Evolutionary conservation across 1,284 basidiomycete species (phyloP), one percentile per base, ranked within the genome.

Genomic region (Tylopilus orsonianus): DNA sequence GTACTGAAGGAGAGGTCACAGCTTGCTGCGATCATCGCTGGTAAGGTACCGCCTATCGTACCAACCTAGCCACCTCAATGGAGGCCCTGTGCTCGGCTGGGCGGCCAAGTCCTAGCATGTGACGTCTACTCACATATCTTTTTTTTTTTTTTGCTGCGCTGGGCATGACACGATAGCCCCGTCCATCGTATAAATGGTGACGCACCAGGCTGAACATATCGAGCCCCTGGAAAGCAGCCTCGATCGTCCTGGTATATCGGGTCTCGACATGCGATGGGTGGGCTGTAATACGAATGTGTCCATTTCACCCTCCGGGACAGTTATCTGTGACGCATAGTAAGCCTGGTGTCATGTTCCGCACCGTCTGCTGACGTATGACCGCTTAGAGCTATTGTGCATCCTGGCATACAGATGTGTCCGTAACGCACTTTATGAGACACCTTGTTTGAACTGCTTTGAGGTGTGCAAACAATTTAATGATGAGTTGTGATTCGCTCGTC

Each of bases 231-330:
- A 36, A 19, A 22, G 24, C 37, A 13, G 34, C 22, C n/a, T 14
- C 12, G 35, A 22, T 22, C 13, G 18, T 22, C 35, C 20, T n/a
- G n/a, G n/a, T n/a, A n/a, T n/a, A n/a, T n/a, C n/a, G n/a, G n/a
- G n/a, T n/a, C n/a, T 22, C 37, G 22, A 38, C 14, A 12, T 16
- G 27, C 37, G 16, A 43, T 46, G 37, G 48, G 44, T 18, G 33
- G 53, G 46, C 41, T 41, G 37, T 37, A 41, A 16, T 42, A 43
- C 18, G 52, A 46, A 34, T 52, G 43, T 12, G 43, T 24, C 18
- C 50, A 53, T 39, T 49, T 53, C 13, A 18, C 34, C 12, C n/a
- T 35, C 24, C 32, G 45, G 8, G 37, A 23, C 14, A 5, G 38
- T 34, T 44, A 46, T 23, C 30, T 41, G 2, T 37, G 46, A 43